These are phyloP conservation scores for Penicillium waksmanii DNA, from an alignment of 495 filamentous ascomycete genomes.

Conservation along the genomic window DNA sequence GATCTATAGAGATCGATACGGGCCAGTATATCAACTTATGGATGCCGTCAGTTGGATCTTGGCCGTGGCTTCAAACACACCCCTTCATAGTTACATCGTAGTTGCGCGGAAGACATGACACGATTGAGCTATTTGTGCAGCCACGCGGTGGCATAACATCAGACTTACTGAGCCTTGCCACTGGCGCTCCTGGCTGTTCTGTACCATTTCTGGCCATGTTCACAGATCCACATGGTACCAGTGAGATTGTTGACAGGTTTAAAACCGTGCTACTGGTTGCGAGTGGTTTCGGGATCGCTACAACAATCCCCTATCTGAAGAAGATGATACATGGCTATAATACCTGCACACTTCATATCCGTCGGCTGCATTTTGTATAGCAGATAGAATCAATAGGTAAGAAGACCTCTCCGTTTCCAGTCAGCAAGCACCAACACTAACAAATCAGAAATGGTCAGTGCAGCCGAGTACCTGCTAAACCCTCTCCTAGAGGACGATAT, in stretches of 20 bases:
- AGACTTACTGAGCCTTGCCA: too few species aligned
- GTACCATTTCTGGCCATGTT: too few species aligned
- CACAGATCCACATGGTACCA: too few species aligned
- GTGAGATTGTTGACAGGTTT: too few species aligned
- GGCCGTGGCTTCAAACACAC: constrained; percentile 39
- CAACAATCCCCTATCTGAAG: constrained; percentile 34
- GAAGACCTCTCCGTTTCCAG: constrained; percentile 3
- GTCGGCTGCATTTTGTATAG: constrained; percentile 39
- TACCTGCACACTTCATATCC: constrained; percentile 23
- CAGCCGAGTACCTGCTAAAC: constrained; percentile 19
- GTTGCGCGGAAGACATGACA: constrained; percentile 28
- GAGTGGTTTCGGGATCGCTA: constrained; percentile 29
- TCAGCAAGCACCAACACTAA: neutral
- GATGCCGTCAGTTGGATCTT: constrained; percentile 37
- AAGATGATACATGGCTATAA: constrained; percentile 37
- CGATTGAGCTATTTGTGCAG: too few species aligned
- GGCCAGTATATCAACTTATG: constrained; percentile 46
- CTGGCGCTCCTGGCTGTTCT: too few species aligned
- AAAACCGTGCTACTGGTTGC: too few species aligned
- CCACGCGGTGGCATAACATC: too few species aligned
- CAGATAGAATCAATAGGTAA: constrained; percentile 21
- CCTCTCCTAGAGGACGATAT: constrained; percentile 29
- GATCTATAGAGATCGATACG: constrained; percentile 33
- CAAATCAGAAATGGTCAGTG: constrained; percentile 12
- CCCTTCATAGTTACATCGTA: constrained; percentile 44